A percentile compares a stretch with the other conserved stretches of the same genome.
Evolutionary conservation across 768 basidiomycete genomes (phyloP).

Genomic region (Tulasnella calospora): DNA sequence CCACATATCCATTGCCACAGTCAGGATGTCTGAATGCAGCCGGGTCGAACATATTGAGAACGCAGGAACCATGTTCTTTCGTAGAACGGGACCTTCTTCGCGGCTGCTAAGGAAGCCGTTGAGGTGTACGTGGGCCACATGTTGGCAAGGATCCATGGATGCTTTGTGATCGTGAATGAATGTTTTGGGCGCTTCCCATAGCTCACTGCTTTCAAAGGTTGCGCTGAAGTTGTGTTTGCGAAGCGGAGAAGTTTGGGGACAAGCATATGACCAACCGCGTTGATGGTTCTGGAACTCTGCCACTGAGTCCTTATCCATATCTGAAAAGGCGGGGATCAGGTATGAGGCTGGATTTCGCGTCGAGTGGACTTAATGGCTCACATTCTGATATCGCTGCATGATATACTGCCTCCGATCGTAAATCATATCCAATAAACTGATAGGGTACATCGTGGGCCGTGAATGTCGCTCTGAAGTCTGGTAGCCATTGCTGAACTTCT

Average conservation of each 20-base stretch:
- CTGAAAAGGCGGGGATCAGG: slow-evolving; percentile 20
- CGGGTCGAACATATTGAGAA: slow-evolving; percentile 26
- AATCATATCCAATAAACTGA: slow-evolving; percentile 39
- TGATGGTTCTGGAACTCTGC: neutral
- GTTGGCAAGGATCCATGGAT: slow-evolving; percentile 51
- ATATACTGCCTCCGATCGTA: slow-evolving; percentile 37
- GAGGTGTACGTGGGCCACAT: slow-evolving; percentile 35
- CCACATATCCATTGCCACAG: slow-evolving; percentile 29
- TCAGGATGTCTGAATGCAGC: slow-evolving; percentile 32
- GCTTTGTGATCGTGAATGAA: slow-evolving; percentile 49
- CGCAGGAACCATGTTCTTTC: slow-evolving; percentile 1
- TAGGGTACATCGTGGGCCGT: slow-evolving; percentile 33
- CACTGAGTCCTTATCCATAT: neutral
- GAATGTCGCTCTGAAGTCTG: slow-evolving; percentile 47
- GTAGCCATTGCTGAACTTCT: slow-evolving; percentile 42
- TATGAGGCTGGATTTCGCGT: slow-evolving; percentile 35
- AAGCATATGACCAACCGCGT: slow-evolving; percentile 38
- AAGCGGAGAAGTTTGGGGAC: slow-evolving; percentile 29
- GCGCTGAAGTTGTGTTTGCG: neutral
- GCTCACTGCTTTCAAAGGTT: neutral
- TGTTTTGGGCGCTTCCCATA: slow-evolving; percentile 27
- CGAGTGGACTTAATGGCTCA: slow-evolving; percentile 30
- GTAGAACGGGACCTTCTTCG: slow-evolving; percentile 24
- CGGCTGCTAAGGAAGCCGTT: slow-evolving; percentile 24
- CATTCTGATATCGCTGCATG: slow-evolving; percentile 37